Base-by-base conservation (phyloP, 306 rosid species). In the Cicer yamashitae region DNA sequence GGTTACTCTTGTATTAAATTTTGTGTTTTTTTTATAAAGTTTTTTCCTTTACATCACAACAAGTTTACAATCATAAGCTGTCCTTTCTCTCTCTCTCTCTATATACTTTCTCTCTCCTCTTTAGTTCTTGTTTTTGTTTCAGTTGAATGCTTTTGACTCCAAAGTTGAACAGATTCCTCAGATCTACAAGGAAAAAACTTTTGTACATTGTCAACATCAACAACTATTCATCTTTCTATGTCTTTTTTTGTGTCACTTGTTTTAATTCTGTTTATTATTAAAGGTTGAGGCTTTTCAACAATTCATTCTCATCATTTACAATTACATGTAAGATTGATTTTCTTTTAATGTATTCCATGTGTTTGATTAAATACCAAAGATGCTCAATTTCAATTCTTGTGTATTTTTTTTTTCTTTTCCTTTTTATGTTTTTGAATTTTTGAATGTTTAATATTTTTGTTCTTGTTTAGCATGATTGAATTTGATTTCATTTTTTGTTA, bases 131-230 rank as follows among this genome's bases (percentile, higher is more conserved):
- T 71, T 75, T 66, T 60, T 66, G 77, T 73, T 80, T 39, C 45
- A 37, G 75, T 71, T 84, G 82, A 85, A 90, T 80, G 84, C 88
- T 89, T 86, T 89, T 90, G 96, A 90, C 90, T 85, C 78, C 75
- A 44, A 60, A 83, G 84, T 84, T 80, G 79, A 70, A 76, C 77
- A 87, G 93, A 90, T 92, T 88, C 90, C 75, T 81, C 89, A 94
- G 93, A 92, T 94, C 98, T 87, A 86, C 87, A 82, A 81, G 74
- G 44, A 41, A 79, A 82, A 59, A 45, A 61, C 81, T 70, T 82
- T 74, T 75, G 13, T 38, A 77, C 82, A 75, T 85, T 89, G 84
- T 73, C 84, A 78, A 37, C 83, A 61, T 70, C 71, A 40, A 17
- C 77, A 75, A 71, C 79, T 83, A 83, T 81, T 57, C 88, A 84